A percentile compares a stretch with the other conserved stretches of the same genome.
Conservation (phyloP, 202 grass and related monocot species). For the Carex arenaria region DNA sequence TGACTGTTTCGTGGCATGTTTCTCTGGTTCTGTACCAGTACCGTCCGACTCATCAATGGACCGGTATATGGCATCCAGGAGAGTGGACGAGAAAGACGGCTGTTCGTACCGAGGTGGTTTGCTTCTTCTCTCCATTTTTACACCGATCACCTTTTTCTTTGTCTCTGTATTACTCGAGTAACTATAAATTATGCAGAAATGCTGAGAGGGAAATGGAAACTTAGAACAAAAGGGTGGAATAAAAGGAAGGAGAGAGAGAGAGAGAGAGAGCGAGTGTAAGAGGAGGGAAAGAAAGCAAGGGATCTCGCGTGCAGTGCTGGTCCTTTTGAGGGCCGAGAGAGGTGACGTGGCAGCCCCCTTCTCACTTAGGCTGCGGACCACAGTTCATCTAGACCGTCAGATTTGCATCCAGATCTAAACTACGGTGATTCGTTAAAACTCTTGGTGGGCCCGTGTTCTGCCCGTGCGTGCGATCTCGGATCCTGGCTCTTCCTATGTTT, state of each 20-base stretch:
- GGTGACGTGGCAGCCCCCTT: neutral
- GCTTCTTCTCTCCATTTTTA: slow-evolving; percentile 49
- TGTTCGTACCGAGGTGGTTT: slow-evolving; percentile 34
- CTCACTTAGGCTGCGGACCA: neutral
- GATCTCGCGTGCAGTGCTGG: slow-evolving; percentile 11
- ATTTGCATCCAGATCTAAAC: slow-evolving; percentile 25
- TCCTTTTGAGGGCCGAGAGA: slow-evolving; percentile 22
- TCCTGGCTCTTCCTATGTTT: slow-evolving; percentile 13
- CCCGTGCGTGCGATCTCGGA: slow-evolving; percentile 25
- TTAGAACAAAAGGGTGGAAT: neutral
- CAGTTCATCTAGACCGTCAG: slow-evolving; percentile 21
- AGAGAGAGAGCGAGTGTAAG: neutral
- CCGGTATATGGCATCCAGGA: slow-evolving; percentile 86
- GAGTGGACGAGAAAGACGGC: slow-evolving; percentile 92
- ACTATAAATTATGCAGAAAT: neutral
- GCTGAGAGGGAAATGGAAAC: neutral
- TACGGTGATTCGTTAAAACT: neutral
- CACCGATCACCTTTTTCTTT: neutral
- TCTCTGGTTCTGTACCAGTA: slow-evolving; percentile 16
- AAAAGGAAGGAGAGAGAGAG: neutral
- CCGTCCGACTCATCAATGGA: slow-evolving; percentile 72
- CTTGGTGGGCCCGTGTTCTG: neutral
- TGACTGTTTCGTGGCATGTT: slow-evolving; percentile 10
- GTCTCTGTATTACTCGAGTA: neutral
- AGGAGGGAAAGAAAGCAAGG: slow-evolving; percentile 34